phyloP scores from a whole-genome alignment of 164 flowering plant genomes.

The Tinospora cordifolia region DNA sequence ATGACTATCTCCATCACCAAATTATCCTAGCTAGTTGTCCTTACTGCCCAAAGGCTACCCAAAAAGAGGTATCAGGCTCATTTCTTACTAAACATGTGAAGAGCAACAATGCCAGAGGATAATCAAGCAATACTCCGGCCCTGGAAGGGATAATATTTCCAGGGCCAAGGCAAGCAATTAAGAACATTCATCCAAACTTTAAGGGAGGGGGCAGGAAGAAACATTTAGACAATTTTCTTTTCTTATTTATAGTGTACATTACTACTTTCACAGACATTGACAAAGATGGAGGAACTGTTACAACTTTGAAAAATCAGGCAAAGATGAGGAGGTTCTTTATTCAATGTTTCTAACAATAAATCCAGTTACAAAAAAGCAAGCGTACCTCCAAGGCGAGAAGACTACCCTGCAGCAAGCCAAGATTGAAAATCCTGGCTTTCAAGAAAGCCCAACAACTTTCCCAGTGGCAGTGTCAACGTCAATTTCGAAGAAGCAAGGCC shows the following conservation, averaged over 20 bases:
- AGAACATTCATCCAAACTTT: neutral
- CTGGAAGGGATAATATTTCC: too few species aligned
- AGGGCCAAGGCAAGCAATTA: neutral
- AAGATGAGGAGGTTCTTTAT: neutral
- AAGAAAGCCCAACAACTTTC: slow-evolving; percentile 83
- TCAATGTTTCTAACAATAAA: neutral
- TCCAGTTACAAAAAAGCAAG: neutral
- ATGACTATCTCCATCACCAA: too few species aligned
- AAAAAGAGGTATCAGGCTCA: too few species aligned
- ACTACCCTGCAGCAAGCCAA: neutral
- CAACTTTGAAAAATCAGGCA: slow-evolving; percentile 1
- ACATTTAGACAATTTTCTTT: neutral
- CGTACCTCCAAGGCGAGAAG: neutral
- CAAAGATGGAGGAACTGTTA: neutral
- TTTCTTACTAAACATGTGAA: too few species aligned
- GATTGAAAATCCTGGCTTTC: slow-evolving; percentile 6
- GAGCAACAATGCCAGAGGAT: too few species aligned
- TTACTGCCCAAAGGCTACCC: too few species aligned
- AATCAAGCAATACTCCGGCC: too few species aligned
- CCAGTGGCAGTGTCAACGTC: slow-evolving; percentile 83
- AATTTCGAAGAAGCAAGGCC: slow-evolving; percentile 95
- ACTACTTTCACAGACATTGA: neutral
- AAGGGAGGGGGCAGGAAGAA: neutral
- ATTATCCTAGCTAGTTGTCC: too few species aligned
- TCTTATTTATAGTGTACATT: neutral